Conservation (phyloP, 805 yeast species). For the Yarrowia sp. region DNA sequence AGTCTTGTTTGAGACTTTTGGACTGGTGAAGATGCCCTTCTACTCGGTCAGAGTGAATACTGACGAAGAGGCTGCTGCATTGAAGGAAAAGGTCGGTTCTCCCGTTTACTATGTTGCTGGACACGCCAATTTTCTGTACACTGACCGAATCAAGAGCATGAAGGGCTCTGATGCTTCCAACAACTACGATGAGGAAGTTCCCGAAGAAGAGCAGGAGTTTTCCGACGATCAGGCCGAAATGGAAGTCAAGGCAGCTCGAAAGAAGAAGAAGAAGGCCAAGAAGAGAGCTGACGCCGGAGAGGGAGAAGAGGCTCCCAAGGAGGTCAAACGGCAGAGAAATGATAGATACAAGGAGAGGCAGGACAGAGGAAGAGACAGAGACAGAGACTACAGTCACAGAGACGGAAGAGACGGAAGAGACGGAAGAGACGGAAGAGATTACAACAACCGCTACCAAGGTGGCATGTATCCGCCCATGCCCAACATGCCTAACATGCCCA, state of each 20-base stretch:
- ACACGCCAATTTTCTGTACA: constrained; percentile 77
- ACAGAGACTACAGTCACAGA: neutral
- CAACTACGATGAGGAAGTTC: constrained; percentile 91
- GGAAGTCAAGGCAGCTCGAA: constrained; percentile 68
- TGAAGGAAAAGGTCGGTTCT: constrained; percentile 58
- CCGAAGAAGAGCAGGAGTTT: constrained; percentile 91
- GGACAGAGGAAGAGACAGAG: neutral
- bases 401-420: neutral
- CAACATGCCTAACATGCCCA: neutral
- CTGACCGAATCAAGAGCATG: constrained; percentile 68
- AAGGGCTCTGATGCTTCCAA: constrained; percentile 97
- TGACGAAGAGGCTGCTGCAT: constrained; percentile 57
- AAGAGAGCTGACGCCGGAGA: constrained; percentile 43
- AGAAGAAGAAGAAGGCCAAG: constrained; percentile 62
- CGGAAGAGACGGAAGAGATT: neutral
- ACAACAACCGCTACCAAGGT: neutral
- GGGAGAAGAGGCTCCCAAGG: constrained; percentile 34
- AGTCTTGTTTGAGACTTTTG: constrained; percentile 85
- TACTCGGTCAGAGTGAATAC: constrained; percentile 74
- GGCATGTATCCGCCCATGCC: constrained; percentile 2
- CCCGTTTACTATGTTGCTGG: constrained; percentile 80
- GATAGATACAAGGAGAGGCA: constrained; percentile 24
- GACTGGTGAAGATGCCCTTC: constrained; percentile 80
- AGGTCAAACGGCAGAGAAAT: constrained; percentile 10
- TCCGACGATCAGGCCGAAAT: constrained; percentile 93